Base-by-base conservation (phyloP, 495 filamentous ascomycete genomes). In the Cudoniella acicularis region DNA sequence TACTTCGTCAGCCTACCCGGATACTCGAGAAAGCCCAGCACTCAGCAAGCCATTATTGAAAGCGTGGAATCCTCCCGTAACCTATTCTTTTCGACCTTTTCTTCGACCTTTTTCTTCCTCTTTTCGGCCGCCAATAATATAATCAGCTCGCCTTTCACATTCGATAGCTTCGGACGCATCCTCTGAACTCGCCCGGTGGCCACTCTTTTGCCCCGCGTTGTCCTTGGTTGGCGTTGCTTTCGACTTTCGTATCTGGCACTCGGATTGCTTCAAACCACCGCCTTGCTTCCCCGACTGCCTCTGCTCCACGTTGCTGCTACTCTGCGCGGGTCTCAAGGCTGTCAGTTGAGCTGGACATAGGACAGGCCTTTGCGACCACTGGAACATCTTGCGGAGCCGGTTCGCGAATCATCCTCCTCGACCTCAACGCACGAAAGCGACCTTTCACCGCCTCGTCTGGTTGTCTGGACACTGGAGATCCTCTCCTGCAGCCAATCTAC, bases 371-470 rank as follows among this genome's bases (percentile, higher is more conserved):
- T 24, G 48, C 10, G 20, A 23, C 10, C 11, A 23, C 10, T 50
- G 10, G 43, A 10, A 20, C 9, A 36, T 36, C 13, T 4, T 36
- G 30, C 30, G 30, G 30, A 36, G 30, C 30, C 30, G 13, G 4
- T 13, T 13, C 13, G 30, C 30, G 30, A 36, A 36, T 36, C 30
- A 36, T n/a, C 30, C 30, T 36, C 30, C 6, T 13, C 13, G 30
- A 36, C 6, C 30, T 4, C 30, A 36, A 13, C 6, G 13, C 30
- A 50, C 9, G 25, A 20, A 10, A 24, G 3, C 48, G 30, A 36
- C 20, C 48, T 50, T 50, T 50, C 48, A 50, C 48, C 48, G 48
- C 48, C 48, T 50, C 48, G 48, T 50, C 48, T 50, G 20, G 48
- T 50, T 50, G 48, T 50, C 48, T 50, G 48, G 48, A 10, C 48